Conservation (phyloP, 177 flowering plant genomes). For the Tripterygium wilfordii region DNA sequence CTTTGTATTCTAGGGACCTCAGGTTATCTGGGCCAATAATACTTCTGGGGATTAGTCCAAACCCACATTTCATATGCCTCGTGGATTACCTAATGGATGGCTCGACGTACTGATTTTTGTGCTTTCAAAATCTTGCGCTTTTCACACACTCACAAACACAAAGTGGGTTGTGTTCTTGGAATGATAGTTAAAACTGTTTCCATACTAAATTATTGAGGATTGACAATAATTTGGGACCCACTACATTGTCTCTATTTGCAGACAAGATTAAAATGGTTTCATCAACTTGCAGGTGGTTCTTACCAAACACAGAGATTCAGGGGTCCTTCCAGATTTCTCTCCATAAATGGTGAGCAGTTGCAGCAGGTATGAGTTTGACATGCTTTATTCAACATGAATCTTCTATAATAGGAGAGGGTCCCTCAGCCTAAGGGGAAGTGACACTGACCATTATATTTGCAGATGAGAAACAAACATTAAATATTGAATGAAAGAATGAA, state of each 20-base stretch:
- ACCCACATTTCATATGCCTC: no score
- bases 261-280: constrained; percentile 7
- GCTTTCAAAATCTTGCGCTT: no score
- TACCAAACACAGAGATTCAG: neutral
- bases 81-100: no score
- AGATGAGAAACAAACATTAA: neutral
- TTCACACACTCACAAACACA: no score
- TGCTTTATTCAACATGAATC: constrained; percentile 4
- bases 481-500: neutral
- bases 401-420: neutral
- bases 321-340: constrained; percentile 10
- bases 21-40: no score
- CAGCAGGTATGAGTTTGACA: constrained; percentile 1
- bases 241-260: constrained; percentile 7
- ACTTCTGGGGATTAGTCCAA: no score
- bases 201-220: constrained; percentile 4
- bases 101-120: no score
- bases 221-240: constrained; percentile 2
- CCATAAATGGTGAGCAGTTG: neutral
- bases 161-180: no score
- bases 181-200: no score
- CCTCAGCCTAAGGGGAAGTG: neutral
- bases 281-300: constrained; percentile 1
- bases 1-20: no score
- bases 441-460: constrained; percentile 3